Evolutionary conservation across 2,329 filamentous ascomycete genomes (phyloP), one percentile per base, ranked within the genome.

Genomic region (Ilyonectria robusta): DNA sequence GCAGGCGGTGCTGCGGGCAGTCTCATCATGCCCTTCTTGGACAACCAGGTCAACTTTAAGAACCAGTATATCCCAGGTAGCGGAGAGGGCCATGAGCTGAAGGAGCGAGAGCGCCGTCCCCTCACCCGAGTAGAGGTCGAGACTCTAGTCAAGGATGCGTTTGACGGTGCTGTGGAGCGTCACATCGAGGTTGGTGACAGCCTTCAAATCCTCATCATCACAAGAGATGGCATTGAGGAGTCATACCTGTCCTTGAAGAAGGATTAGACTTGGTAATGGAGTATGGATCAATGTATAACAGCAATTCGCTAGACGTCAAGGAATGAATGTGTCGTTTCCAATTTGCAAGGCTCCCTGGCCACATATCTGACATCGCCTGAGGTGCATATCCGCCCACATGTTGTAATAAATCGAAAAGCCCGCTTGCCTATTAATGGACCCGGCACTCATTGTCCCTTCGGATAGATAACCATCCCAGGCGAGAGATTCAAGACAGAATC

Each of bases 41-140:
- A 99, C 83, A 99, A 99, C 82, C 97, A 99, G 84, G 96, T 99
- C 86, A 98, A 98, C 85, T 95, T 95, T 87, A 99, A 98, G 89
- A 99, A 99, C 82, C 95, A 98, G 86, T 97, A 97, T 80, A 87
- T 96, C 62, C 94, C 95, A 11, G 93, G 92, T 53, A 95, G 93
- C 76, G 94, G 94, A 64, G 88, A 89, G 67, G 95, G 95, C 48
- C 93, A 97, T 82, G 92, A 91, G 60, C 84, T 98, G 76, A 84
- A 93, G 84, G 89, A 92, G 82, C 88, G 92, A 74, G 87, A 90
- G 80, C 87, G 88, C 67, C 86, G 91, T 77, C 93, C 93, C 58
- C 84, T 98, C 78, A 86, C 91, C 31, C 87, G 89, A 77, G 84
- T 88, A 61, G 90, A 92, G 67, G 95, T 97, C 31, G 93, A 97